phyloP scores from a whole-genome alignment of 306 rosid genomes.

The Lathyrus tuberosus region DNA sequence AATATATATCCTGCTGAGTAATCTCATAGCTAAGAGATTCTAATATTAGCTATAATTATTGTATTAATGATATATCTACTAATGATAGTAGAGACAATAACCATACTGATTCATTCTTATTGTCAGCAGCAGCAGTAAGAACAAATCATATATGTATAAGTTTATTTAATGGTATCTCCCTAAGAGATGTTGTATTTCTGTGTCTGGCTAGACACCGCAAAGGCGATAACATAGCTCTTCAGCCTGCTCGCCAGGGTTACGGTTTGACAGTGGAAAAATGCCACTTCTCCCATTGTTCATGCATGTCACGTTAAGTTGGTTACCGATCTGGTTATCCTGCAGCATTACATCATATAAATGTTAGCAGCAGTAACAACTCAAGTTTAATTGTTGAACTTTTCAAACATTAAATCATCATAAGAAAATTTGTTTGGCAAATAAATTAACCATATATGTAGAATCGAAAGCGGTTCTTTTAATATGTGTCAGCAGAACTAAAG shows the following conservation, averaged over 20 bases:
- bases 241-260: neutral
- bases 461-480: neutral
- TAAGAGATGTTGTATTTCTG: too few species aligned
- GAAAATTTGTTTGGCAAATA: too few species aligned
- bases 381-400: neutral
- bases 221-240: neutral
- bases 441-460: neutral
- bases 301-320: conserved; percentile 41
- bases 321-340: conserved; percentile 30
- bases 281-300: conserved; percentile 44
- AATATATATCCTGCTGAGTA: too few species aligned
- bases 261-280: conserved; percentile 11
- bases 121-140: too few species aligned
- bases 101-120: too few species aligned
- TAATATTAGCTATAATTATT: too few species aligned
- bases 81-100: too few species aligned
- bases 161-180: too few species aligned
- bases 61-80: too few species aligned
- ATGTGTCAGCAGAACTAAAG: too few species aligned
- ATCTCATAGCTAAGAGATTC: too few species aligned
- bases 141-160: too few species aligned
- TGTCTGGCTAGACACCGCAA: neutral
- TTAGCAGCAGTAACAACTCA: conserved; percentile 2
- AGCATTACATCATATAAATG: conserved; percentile 8
- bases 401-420: neutral